Evolutionary conservation across 1,284 basidiomycete species (phyloP).

Genomic region (Tremellales sp.): DNA sequence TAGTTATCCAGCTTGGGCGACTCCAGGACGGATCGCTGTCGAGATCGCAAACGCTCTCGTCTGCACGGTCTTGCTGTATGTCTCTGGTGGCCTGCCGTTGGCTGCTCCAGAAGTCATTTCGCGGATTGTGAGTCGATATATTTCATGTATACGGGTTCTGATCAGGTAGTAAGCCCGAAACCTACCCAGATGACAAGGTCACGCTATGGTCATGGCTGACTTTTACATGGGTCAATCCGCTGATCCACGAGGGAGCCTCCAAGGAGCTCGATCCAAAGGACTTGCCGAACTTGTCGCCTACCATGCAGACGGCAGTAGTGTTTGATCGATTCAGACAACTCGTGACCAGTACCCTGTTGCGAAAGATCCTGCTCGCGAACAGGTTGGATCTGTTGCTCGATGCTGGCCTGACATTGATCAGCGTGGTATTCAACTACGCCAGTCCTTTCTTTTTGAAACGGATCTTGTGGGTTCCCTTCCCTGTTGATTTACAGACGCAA

Average conservation of each 20-base stretch:
- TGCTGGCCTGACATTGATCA: constrained; percentile 59
- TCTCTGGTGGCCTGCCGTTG: constrained; percentile 32
- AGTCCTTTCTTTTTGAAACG: constrained; percentile 48
- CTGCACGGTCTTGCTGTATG: constrained; percentile 20
- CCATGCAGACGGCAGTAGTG: constrained; percentile 62
- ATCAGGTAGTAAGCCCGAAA: constrained; percentile 12
- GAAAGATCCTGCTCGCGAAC: constrained; percentile 64
- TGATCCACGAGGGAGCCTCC: constrained; percentile 60
- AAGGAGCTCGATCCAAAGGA: constrained; percentile 65
- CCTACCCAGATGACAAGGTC: constrained; percentile 61
- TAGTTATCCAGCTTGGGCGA: constrained; percentile 32
- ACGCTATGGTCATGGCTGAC: constrained; percentile 73
- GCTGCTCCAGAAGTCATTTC: constrained; percentile 32
- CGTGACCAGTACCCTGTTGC: constrained; percentile 55
- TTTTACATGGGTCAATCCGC: constrained; percentile 69
- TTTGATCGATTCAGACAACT: constrained; percentile 56
- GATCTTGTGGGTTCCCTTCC: constrained; percentile 40
- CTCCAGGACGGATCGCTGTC: constrained; percentile 14
- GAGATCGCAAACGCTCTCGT: constrained; percentile 27
- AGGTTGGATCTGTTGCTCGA: constrained; percentile 69
- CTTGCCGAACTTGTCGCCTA: constrained; percentile 66
- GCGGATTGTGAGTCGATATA: constrained; percentile 22
- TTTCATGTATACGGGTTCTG: neutral
- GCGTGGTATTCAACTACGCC: constrained; percentile 64
- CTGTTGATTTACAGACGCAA: neutral